Evolutionary conservation across 1,284 basidiomycete species (phyloP), one percentile per base, ranked within the genome.

Genomic region (Phylloporus sp.): DNA sequence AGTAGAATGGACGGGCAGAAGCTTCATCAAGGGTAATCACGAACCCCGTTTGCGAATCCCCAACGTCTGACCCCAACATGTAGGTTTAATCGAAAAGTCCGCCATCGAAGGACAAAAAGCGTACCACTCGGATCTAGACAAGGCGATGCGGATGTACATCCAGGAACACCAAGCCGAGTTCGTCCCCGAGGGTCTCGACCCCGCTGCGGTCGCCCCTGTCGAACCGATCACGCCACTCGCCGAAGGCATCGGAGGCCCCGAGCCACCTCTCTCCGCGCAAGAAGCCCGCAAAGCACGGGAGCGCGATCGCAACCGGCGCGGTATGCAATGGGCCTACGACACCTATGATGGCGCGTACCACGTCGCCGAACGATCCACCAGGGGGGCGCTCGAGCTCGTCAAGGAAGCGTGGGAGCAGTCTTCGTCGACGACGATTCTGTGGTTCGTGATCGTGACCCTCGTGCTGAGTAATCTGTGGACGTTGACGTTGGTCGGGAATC

Each of bases 1-100:
- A 68, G 95, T 98, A 4, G 96, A 98, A 66, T 99, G 97, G 96
- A 94, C 92, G 0, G 96, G 96, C 28, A 86, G 96, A 69, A 97
- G 94, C 77, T 98, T 98, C 81, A 94, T 99, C 77, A 97, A 94
- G 79, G 91, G 95, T 94, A 66, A 69, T 86, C 42, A 26, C 34
- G 51, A 6, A 2, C 18, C 54, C 59, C 42, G 56, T 58, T 56
- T 8, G 34, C 34, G 34, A 37, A 20, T 58, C 15, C 29, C 32
- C 56, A 11, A 57, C 64, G 37, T 66, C 39, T n/a, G 10, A 24
- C 24, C 56, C 31, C 22, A 37, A 26, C 44, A 20, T 18, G 42
- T 49, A 95, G 94, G 95, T 61, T 94, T 99, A 71, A 98, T 99
- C 72, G 96, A 98, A 73, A 90, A 87, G 69, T 95, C 93, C 0